Evolutionary conservation across 1,139 yeast genomes (phyloP), one percentile per base, ranked within the genome.

Genomic region (Candida sp.): DNA sequence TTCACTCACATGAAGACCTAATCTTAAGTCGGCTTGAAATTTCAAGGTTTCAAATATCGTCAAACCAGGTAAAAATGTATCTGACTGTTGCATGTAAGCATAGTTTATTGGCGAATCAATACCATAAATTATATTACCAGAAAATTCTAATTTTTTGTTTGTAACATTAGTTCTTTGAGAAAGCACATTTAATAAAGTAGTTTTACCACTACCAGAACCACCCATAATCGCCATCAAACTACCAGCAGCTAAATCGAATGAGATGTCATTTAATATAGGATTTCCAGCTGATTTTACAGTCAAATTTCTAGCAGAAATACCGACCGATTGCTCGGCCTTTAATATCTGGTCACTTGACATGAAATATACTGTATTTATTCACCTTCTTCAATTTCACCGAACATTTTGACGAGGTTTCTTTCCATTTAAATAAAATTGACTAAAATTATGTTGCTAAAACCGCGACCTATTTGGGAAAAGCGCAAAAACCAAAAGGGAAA

Each of bases 1-100:
- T 27, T 40, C 45, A 7, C 43, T 45, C 44, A 56, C 49, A 37
- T 43, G 43, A 3, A 36, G 37, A 8, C 22, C 19, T 22, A 6
- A 37, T 7, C 11, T 40, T 35, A 35, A 42, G 35, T 8, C 44
- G 9, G 32, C 90, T 25, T 90, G 89, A 53, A 70, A 84, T 50
- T 64, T 60, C 44, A 88, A 66, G 0, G 90, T 86, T 55, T 88
- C 96, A 44, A 76, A 73, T 33, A 87, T 81, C 0, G 91, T 84
- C 40, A 87, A 66, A 6, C 83, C 81, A 0, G 96, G 87, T 8
- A 84, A 74, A 36, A 88, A 71, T 5, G 82, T 73, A 59, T 88
- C 96, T 39, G 85, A 84, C 58, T 88, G 96, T n/a, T 32, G 43
- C 21, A 52, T 46, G 15, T 45, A 42, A 12, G 44, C 39, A 22